These are phyloP conservation scores for Singerocomus inundabilis DNA, from an alignment of 1,284 basidiomycete genomes.

Conservation along the genomic window DNA sequence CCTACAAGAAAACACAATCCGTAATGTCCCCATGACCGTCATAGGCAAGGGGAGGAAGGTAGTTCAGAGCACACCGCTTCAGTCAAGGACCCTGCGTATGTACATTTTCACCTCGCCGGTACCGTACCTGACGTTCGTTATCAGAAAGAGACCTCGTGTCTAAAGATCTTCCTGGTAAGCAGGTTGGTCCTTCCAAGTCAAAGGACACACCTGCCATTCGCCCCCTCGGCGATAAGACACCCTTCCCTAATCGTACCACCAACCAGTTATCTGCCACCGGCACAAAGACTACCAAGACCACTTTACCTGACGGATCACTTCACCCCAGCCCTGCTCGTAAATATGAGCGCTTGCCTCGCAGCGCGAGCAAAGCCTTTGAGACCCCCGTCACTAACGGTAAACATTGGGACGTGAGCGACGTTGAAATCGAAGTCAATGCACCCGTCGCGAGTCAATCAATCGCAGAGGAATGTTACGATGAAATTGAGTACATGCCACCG, in stretches of 20 bases:
- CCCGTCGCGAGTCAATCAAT: slow-evolving; percentile 36
- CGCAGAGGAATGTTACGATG: slow-evolving; percentile 52
- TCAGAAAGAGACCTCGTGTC: slow-evolving; percentile 28
- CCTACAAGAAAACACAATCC: slow-evolving; percentile 53
- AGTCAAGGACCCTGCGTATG: slow-evolving; percentile 36
- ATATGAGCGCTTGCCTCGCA: slow-evolving; percentile 47
- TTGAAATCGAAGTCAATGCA: slow-evolving; percentile 43
- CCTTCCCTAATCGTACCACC: slow-evolving; percentile 53
- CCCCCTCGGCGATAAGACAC: slow-evolving; percentile 57
- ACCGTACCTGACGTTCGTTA: slow-evolving; percentile 1
- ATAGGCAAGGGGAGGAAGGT: slow-evolving; percentile 45
- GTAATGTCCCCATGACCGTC: slow-evolving; percentile 40
- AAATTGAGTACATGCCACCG: slow-evolving; percentile 78
- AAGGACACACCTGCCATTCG: slow-evolving; percentile 34
- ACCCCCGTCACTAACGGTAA: slow-evolving; percentile 67
- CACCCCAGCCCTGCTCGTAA: slow-evolving; percentile 66
- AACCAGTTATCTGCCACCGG: slow-evolving; percentile 24
- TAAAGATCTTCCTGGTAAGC: slow-evolving; percentile 25
- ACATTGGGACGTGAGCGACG: slow-evolving; percentile 73
- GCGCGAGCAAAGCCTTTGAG: slow-evolving; percentile 48
- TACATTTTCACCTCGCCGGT: background rate
- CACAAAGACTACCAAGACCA: slow-evolving; percentile 34
- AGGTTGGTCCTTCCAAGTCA: slow-evolving; percentile 24
- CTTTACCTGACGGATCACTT: slow-evolving; percentile 34
- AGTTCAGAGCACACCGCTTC: slow-evolving; percentile 39